These are phyloP conservation scores for Mycena alexandri DNA, from an alignment of 768 basidiomycete species.

Conservation along the genomic window DNA sequence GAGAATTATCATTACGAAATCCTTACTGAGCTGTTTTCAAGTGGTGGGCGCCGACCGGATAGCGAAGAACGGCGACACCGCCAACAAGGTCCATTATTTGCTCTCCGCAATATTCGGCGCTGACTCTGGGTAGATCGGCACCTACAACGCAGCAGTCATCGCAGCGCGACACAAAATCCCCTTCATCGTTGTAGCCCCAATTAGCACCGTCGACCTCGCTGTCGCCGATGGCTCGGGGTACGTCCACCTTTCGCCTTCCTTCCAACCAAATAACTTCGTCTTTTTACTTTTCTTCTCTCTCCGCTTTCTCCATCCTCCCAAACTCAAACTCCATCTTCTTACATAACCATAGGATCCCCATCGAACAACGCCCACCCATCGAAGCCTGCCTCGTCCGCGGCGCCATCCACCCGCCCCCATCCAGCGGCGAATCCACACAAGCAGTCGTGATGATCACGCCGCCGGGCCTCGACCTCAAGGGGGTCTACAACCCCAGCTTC, in stretches of 20 bases:
- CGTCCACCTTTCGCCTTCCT: conserved; percentile 36
- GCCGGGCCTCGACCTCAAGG: conserved; percentile 63
- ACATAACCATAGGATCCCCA: conserved; percentile 84
- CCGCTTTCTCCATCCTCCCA: too few relatives aligned
- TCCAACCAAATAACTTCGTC: conserved; percentile 5
- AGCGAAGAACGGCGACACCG: conserved; percentile 94
- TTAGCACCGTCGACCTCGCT: conserved; percentile 91
- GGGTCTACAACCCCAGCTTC: conserved; percentile 94
- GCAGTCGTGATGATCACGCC: conserved; percentile 91
- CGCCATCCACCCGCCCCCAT: conserved; percentile 66
- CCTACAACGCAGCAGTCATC: conserved; percentile 95
- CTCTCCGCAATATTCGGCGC: conserved; percentile 5
- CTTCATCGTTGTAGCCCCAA: conserved; percentile 93
- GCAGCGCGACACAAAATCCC: conserved; percentile 90
- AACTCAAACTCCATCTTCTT: conserved; percentile 46
- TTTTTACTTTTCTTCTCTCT: conserved; percentile 21
- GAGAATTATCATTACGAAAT: not conserved
- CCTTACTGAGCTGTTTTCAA: conserved; percentile 40
- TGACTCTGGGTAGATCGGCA: conserved; percentile 71
- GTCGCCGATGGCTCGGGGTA: conserved; percentile 75
- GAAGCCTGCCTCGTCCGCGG: conserved; percentile 94
- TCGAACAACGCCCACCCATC: conserved; percentile 89
- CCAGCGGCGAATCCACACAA: conserved; percentile 67
- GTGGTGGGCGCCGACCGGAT: conserved; percentile 92
- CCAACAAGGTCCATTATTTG: conserved; percentile 77